Conservation (phyloP, 495 filamentous ascomycete species). For the Astrocystis sublimbata region DNA sequence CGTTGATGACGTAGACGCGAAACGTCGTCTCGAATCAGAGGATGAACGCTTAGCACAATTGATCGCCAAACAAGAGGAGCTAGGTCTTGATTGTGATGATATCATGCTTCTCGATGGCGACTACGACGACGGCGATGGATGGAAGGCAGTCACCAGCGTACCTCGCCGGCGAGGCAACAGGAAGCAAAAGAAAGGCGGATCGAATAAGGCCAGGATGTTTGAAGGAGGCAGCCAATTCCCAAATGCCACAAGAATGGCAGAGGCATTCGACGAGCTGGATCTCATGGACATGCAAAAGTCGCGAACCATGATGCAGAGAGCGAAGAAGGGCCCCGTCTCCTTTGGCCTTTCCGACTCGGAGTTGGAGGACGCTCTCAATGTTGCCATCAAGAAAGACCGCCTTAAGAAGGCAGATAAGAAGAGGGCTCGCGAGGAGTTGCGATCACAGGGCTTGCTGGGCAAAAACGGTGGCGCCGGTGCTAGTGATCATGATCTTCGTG, state of each 20-base stretch:
- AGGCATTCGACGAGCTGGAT: constrained; percentile 78
- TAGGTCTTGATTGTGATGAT: constrained; percentile 61
- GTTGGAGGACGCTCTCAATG: constrained; percentile 60
- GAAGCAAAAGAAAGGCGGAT: constrained; percentile 29
- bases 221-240: constrained; percentile 48
- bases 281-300: constrained; percentile 78
- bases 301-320: constrained; percentile 38
- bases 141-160: constrained; percentile 12
- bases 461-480: constrained; percentile 60
- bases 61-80: constrained; percentile 65
- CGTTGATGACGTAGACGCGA: constrained; percentile 34
- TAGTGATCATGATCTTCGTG: constrained; percentile 66
- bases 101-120: constrained; percentile 54
- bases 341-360: constrained; percentile 75
- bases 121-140: constrained; percentile 21
- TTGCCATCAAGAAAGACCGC: constrained; percentile 75
- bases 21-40: constrained; percentile 34
- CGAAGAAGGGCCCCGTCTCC: constrained; percentile 42
- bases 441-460: constrained; percentile 76
- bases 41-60: constrained; percentile 63
- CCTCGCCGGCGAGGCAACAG: too few relatives aligned
- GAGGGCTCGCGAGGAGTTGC: constrained; percentile 72
- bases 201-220: constrained; percentile 25
- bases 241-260: constrained; percentile 63
- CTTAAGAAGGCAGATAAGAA: constrained; percentile 79